These are phyloP conservation scores for Mycena amicta DNA, from an alignment of 768 basidiomycete species.

Conservation along the genomic window DNA sequence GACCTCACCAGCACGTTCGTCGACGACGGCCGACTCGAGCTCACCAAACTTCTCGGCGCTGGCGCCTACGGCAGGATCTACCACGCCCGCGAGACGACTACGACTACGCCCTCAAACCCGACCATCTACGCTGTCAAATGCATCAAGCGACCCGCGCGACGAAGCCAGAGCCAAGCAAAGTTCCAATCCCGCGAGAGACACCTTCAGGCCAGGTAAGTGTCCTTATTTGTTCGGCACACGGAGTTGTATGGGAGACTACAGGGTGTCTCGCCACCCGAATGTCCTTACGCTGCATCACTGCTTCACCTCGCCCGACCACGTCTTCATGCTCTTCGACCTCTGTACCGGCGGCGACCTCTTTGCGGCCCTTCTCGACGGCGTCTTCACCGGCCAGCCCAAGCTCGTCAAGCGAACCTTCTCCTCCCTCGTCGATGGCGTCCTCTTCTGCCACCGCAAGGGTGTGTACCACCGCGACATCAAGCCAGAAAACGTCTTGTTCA, in stretches of 20 bases:
- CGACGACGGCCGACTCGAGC: slow-evolving; percentile 7
- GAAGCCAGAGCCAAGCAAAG: background rate
- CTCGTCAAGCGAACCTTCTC: slow-evolving; percentile 52
- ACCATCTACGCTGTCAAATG: slow-evolving; percentile 7
- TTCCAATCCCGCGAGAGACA: background rate
- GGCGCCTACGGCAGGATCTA: slow-evolving; percentile 85
- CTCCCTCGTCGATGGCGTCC: slow-evolving; percentile 57
- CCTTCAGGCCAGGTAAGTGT: background rate
- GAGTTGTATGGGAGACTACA: no score
- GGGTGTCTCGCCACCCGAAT: background rate
- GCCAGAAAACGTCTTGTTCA: slow-evolving; percentile 57
- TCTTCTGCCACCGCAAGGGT: slow-evolving; percentile 52
- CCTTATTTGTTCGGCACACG: no score
- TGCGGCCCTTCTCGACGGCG: slow-evolving; percentile 43
- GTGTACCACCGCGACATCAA: slow-evolving; percentile 63
- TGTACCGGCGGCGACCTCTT: slow-evolving; percentile 49
- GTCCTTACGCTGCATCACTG: slow-evolving; percentile 51
- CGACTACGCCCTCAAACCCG: background rate
- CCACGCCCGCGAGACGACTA: slow-evolving; percentile 65
- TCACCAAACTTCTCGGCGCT: slow-evolving; percentile 16
- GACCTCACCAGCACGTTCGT: slow-evolving; percentile 8
- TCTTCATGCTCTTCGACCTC: slow-evolving; percentile 49
- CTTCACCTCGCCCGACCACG: slow-evolving; percentile 46
- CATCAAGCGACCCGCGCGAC: background rate
- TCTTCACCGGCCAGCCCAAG: slow-evolving; percentile 45